Conservation (phyloP, 1,284 basidiomycete genomes). For the Malassezia caprae region DNA sequence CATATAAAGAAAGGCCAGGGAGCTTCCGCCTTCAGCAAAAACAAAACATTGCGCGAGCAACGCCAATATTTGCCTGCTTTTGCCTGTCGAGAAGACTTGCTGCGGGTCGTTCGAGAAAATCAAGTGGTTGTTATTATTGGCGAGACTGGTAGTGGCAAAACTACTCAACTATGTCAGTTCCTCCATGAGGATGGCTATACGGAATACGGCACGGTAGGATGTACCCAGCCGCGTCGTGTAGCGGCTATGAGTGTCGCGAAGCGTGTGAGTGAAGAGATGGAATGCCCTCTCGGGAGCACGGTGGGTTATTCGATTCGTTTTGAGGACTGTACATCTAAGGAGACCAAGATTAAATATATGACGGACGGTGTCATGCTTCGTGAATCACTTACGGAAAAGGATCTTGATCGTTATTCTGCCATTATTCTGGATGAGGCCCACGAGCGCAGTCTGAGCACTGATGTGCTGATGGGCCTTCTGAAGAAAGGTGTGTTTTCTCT, state of each 20-base stretch:
- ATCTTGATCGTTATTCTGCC: conserved; percentile 84
- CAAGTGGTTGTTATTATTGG: conserved; percentile 88
- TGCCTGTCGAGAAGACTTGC: conserved; percentile 85
- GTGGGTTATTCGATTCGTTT: conserved; percentile 97
- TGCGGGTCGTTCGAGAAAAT: conserved; percentile 83
- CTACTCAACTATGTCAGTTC: conserved; percentile 82
- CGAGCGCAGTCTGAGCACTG: conserved; percentile 87
- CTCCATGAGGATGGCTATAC: conserved; percentile 93
- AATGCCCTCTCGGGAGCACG: conserved; percentile 65
- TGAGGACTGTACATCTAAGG: conserved; percentile 83
- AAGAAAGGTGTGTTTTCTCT: conserved; percentile 92
- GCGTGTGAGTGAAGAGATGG: conserved; percentile 87
- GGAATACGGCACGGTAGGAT: conserved; percentile 74
- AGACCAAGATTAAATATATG: conserved; percentile 90
- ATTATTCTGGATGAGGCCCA: conserved; percentile 96
- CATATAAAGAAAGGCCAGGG: conserved; percentile 56
- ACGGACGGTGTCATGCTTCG: conserved; percentile 92
- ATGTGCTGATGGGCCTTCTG: conserved; percentile 89
- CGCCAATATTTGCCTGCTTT: conserved; percentile 95
- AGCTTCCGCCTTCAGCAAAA: conserved; percentile 62
- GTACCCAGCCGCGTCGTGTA: conserved; percentile 91
- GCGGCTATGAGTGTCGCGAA: conserved; percentile 98
- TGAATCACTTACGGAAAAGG: conserved; percentile 89
- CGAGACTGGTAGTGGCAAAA: conserved; percentile 91
- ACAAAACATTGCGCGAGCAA: conserved; percentile 80